Evolutionary conservation across 2,329 filamentous ascomycete species (phyloP).

Genomic region (Colletotrichum lupini): DNA sequence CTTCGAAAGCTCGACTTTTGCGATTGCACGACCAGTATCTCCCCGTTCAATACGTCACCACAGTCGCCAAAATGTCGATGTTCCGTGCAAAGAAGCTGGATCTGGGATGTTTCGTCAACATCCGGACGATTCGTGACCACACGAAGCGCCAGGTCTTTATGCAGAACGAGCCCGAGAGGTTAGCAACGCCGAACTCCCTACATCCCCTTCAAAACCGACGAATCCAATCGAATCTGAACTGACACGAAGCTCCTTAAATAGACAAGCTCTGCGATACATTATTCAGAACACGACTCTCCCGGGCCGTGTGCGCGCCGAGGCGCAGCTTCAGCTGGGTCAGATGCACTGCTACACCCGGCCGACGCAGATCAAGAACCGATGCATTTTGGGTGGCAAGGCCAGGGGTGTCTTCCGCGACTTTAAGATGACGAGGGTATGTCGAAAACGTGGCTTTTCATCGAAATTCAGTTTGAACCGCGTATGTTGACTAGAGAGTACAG

Average conservation of each 20-base stretch:
- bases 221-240: neutral
- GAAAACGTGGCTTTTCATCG: too few relatives aligned
- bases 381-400: slow-evolving; percentile 89
- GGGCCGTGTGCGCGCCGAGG: slow-evolving; percentile 84
- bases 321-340: slow-evolving; percentile 90
- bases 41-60: neutral
- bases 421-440: slow-evolving; percentile 87
- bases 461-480: neutral
- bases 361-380: slow-evolving; percentile 94
- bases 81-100: slow-evolving; percentile 93
- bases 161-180: slow-evolving; percentile 90
- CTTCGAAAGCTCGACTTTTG: slow-evolving; percentile 11
- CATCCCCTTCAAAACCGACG: neutral
- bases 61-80: slow-evolving; percentile 74
- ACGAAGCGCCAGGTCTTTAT: slow-evolving; percentile 95
- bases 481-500: slow-evolving; percentile 58
- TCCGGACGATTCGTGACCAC: slow-evolving; percentile 90
- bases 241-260: slow-evolving; percentile 48
- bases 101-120: slow-evolving; percentile 87
- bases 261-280: slow-evolving; percentile 93
- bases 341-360: slow-evolving; percentile 97
- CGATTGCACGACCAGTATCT: slow-evolving; percentile 6
- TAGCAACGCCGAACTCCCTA: slow-evolving; percentile 35
- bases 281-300: slow-evolving; percentile 92
- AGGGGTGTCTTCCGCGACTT: slow-evolving; percentile 94